Percentiles rank a stretch among this genome's conserved stretches.
Conservation (phyloP, 2,329 filamentous ascomycete species). For the Blastomyces emzantsi region DNA sequence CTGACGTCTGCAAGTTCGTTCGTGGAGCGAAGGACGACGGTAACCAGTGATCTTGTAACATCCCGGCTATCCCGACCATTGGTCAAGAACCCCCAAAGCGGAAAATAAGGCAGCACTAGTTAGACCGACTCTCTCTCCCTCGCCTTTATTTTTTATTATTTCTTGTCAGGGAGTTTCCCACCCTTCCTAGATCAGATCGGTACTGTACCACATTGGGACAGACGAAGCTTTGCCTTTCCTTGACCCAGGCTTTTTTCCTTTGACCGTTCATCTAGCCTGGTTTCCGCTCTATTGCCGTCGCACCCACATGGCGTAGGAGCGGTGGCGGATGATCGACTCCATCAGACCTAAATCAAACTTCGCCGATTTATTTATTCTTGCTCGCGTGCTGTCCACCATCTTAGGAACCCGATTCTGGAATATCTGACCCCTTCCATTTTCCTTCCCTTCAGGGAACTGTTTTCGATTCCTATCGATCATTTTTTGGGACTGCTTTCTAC, state of each 20-base stretch:
- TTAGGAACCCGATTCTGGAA: slow-evolving; percentile 6
- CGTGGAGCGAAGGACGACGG: slow-evolving; percentile 7
- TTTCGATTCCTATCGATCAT: neutral
- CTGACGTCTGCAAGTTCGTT: slow-evolving; percentile 5
- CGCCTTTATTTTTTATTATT: slow-evolving; percentile 1
- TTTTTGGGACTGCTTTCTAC: neutral
- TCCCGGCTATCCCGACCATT: slow-evolving; percentile 1
- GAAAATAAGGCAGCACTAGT: slow-evolving; percentile 2
- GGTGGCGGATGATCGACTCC: slow-evolving; percentile 8
- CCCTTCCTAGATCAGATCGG: slow-evolving; percentile 3
- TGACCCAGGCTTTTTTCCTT: slow-evolving; percentile 4
- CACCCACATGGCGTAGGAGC: slow-evolving; percentile 9
- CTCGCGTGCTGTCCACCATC: neutral
- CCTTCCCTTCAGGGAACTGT: neutral
- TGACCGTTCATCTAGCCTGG: slow-evolving; percentile 5
- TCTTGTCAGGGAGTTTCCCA: neutral
- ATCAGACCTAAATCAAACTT: neutral
- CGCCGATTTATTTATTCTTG: slow-evolving; percentile 3
- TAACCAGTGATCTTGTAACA: slow-evolving; percentile 3
- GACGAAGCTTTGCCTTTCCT: slow-evolving; percentile 7
- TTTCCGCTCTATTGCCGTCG: slow-evolving; percentile 4
- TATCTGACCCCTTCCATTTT: neutral
- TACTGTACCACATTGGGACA: slow-evolving; percentile 8
- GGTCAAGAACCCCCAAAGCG: neutral
- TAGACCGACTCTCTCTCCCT: slow-evolving; percentile 7